Conservation (phyloP, 371 early-diverging fungal genomes). For the Umbelopsis sp. region DNA sequence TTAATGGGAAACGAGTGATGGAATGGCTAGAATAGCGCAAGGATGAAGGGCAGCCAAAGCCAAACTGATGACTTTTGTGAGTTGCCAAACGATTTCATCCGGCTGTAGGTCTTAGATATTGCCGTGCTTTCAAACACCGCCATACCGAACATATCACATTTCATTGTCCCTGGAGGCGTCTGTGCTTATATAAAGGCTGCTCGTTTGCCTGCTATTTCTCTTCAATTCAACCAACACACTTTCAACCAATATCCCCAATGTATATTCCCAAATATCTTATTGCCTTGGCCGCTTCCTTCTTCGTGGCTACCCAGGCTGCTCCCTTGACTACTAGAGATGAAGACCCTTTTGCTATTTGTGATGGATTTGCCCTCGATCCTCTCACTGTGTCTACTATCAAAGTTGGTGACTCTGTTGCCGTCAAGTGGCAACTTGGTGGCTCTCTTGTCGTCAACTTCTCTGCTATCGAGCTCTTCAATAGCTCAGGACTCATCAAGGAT, state of each 20-base stretch:
- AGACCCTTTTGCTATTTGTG: constrained; percentile 12
- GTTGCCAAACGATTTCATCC: no score
- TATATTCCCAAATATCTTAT: not conserved
- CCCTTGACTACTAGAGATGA: not conserved
- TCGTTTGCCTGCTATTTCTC: not conserved
- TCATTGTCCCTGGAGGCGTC: constrained; percentile 1
- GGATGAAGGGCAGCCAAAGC: no score
- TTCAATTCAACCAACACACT: not conserved
- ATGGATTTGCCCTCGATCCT: not conserved
- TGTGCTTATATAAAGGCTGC: not conserved
- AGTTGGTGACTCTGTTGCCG: not conserved
- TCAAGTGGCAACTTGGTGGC: constrained; percentile 2
- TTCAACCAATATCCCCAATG: not conserved
- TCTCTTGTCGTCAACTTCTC: not conserved
- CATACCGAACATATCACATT: not conserved
- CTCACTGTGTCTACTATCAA: not conserved
- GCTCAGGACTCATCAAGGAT: not conserved
- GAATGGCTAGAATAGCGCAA: no score
- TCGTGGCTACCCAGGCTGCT: not conserved
- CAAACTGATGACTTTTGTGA: no score
- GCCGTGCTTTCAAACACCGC: not conserved
- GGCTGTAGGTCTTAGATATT: not conserved
- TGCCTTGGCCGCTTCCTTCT: not conserved
- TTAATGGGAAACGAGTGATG: not conserved
- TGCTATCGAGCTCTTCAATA: constrained; percentile 10